phyloP scores from a whole-genome alignment of 352 stramenopile genomes.

The Globisporangium mamillatum region DNA sequence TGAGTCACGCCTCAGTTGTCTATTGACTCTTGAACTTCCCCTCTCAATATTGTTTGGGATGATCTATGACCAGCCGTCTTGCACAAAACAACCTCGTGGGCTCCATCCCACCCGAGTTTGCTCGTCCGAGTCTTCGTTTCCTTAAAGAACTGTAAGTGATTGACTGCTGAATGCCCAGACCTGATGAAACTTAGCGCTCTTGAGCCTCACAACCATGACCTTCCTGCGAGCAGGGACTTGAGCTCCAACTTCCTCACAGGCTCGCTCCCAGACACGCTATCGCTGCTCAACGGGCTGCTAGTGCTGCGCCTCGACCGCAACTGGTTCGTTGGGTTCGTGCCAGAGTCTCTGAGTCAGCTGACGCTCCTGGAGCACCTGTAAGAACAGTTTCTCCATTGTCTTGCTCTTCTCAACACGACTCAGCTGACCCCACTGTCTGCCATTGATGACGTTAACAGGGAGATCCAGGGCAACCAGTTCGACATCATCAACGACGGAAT shows the following conservation, averaged over 20 bases:
- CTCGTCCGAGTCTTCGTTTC: constrained; percentile 38
- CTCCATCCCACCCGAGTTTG: constrained; percentile 49
- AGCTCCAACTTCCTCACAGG: constrained; percentile 70
- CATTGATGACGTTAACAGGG: constrained; percentile 23
- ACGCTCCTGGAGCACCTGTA: constrained; percentile 55
- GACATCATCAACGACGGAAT: constrained; percentile 27
- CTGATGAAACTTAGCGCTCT: background rate
- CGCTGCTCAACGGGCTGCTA: constrained; percentile 29
- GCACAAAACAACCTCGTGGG: constrained; percentile 64
- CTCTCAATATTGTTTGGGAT: background rate
- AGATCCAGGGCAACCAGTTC: constrained; percentile 59
- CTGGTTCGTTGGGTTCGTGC: constrained; percentile 41
- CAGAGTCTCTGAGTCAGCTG: constrained; percentile 38
- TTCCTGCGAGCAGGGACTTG: constrained; percentile 36
- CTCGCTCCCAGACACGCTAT: constrained; percentile 43
- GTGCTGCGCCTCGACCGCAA: constrained; percentile 62
- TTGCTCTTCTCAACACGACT: background rate
- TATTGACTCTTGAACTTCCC: background rate
- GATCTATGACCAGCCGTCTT: constrained; percentile 29
- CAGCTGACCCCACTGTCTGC: background rate
- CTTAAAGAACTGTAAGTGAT: constrained; percentile 53
- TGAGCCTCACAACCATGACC: background rate
- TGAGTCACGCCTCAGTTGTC: constrained; percentile 12
- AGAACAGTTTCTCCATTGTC: constrained; percentile 10
- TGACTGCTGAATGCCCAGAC: background rate